Conservation (phyloP, 371 early-diverging fungal species). For the Rhizopus stolonifer region DNA sequence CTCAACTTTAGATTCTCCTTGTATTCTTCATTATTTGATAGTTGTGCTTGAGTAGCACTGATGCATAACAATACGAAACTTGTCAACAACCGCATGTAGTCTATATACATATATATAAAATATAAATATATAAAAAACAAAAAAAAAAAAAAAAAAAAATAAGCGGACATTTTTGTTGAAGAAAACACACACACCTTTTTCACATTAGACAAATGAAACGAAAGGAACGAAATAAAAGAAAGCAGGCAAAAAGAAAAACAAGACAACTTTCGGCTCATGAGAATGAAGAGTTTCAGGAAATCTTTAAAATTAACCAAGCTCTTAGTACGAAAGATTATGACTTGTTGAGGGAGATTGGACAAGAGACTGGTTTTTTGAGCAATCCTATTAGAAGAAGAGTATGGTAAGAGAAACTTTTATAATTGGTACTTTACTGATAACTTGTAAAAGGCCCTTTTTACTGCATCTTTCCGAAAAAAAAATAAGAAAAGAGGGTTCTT, state of each 20-base stretch:
- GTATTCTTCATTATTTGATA: slow-evolving; percentile 40
- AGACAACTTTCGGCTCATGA: slow-evolving; percentile 29
- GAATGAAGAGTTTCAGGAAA: slow-evolving; percentile 37
- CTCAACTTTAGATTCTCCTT: slow-evolving; percentile 64
- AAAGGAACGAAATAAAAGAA: slow-evolving; percentile 19
- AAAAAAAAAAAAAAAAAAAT: too few relatives aligned
- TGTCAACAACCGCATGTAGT: neutral
- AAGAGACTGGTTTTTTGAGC: slow-evolving; percentile 29
- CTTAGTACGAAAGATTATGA: slow-evolving; percentile 44
- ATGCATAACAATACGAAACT: neutral
- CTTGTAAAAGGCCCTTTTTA: slow-evolving; percentile 47
- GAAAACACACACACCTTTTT: neutral
- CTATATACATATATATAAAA: too few relatives aligned
- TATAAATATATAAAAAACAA: too few relatives aligned
- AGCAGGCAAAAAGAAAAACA: slow-evolving; percentile 14
- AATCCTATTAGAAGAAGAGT: slow-evolving; percentile 36
- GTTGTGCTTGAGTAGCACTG: neutral
- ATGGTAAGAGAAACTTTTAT: slow-evolving; percentile 39
- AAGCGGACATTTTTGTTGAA: too few relatives aligned
- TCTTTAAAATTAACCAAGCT: slow-evolving; percentile 54
- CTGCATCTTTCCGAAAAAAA: slow-evolving; percentile 26
- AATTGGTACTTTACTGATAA: neutral
- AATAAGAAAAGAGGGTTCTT: neutral
- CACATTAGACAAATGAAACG: slow-evolving; percentile 21
- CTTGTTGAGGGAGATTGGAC: slow-evolving; percentile 48